These are phyloP conservation scores for Penicillium paxilli DNA, from an alignment of 495 filamentous ascomycete genomes.

Conservation along the genomic window DNA sequence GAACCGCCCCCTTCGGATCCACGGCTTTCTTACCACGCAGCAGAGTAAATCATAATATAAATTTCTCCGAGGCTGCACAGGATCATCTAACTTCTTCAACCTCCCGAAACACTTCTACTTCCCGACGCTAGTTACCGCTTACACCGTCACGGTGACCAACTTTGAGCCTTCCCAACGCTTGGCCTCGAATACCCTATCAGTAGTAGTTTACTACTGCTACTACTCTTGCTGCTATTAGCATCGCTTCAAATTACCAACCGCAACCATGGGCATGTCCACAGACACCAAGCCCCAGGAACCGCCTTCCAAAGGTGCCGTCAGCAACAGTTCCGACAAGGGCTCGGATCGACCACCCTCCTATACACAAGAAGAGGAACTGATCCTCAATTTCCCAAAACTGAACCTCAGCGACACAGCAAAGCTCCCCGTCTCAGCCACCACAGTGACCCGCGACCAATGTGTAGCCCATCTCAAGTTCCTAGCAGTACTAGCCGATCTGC, in stretches of 20 bases:
- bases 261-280: conserved; percentile 16
- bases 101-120: no score
- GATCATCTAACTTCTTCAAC: conserved; percentile 2
- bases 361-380: conserved; percentile 4
- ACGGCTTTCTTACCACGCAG: neutral
- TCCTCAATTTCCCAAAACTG: conserved; percentile 14
- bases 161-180: no score
- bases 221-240: neutral
- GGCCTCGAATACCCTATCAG: no score
- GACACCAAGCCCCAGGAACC: conserved; percentile 15
- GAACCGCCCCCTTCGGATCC: neutral
- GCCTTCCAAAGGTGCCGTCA: neutral
- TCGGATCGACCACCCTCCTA: conserved; percentile 24
- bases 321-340: neutral
- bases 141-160: no score
- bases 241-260: conserved; percentile 1
- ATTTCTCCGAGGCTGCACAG: neutral
- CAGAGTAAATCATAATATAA: no score
- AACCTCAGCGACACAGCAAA: conserved; percentile 1
- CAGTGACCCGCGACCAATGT: conserved; percentile 38
- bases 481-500: conserved; percentile 65
- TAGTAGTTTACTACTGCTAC: no score
- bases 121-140: neutral
- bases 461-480: conserved; percentile 81
- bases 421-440: neutral